Conservation (phyloP, 768 basidiomycete species). For the Suillus placidus region DNA sequence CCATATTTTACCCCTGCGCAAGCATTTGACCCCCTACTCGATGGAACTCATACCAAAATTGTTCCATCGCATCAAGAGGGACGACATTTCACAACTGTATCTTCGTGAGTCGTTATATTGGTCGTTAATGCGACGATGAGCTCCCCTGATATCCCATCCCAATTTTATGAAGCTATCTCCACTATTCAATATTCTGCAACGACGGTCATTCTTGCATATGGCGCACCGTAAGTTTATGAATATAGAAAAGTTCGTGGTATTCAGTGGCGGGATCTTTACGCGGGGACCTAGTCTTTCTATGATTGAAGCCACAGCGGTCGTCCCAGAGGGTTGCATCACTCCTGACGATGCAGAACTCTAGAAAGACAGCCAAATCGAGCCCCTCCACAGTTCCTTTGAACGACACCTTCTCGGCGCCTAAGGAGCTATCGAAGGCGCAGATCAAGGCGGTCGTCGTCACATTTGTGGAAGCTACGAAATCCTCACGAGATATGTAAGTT, state of each 20-base stretch:
- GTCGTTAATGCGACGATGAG: not conserved
- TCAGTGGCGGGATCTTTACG: slow-evolving; percentile 57
- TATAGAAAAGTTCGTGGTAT: not conserved
- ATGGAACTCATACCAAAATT: slow-evolving; percentile 48
- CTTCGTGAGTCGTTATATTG: slow-evolving; percentile 52
- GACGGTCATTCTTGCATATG: slow-evolving; percentile 81
- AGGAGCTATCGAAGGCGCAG: slow-evolving; percentile 56
- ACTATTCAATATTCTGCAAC: slow-evolving; percentile 81
- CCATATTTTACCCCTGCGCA: slow-evolving; percentile 53
- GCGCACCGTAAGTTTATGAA: slow-evolving; percentile 56
- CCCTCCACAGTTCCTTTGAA: slow-evolving; percentile 64
- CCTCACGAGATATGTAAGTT: no score
- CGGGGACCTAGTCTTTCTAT: slow-evolving; percentile 72
- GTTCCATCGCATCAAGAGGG: slow-evolving; percentile 65
- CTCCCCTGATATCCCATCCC: not conserved
- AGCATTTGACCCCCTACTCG: slow-evolving; percentile 42
- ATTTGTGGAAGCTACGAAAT: slow-evolving; percentile 55
- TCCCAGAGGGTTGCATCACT: slow-evolving; percentile 76
- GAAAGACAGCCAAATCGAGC: slow-evolving; percentile 74
- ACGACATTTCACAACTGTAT: slow-evolving; percentile 76
- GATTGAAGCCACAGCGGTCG: slow-evolving; percentile 74
- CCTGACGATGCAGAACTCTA: slow-evolving; percentile 78
- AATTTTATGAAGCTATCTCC: slow-evolving; percentile 49
- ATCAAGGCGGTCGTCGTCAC: slow-evolving; percentile 61
- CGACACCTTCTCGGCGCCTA: slow-evolving; percentile 54